Evolutionary conservation across 371 early-diverging fungal species (phyloP).

Genomic region (Amoeboaphelidium protococcarum): DNA sequence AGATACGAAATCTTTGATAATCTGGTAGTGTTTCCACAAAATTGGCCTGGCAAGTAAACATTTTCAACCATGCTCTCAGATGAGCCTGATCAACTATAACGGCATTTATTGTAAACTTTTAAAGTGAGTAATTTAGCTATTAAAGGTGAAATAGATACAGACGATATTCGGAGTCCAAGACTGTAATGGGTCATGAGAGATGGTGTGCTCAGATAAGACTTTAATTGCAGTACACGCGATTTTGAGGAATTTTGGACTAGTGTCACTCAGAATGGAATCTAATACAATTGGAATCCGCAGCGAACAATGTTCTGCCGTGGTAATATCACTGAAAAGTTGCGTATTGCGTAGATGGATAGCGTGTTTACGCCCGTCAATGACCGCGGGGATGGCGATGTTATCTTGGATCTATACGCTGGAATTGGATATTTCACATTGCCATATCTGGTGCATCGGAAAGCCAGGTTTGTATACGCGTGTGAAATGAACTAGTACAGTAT

Average conservation of each 20-base stretch:
- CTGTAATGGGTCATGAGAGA: too few species aligned
- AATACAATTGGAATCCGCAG: slow-evolving; percentile 15
- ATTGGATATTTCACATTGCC: slow-evolving; percentile 17
- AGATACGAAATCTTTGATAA: too few species aligned
- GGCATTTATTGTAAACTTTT: too few species aligned
- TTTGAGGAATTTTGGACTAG: slow-evolving; percentile 8
- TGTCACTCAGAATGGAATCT: slow-evolving; percentile 14
- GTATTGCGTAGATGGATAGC: slow-evolving; percentile 7
- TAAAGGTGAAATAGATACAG: too few species aligned
- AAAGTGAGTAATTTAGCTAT: too few species aligned
- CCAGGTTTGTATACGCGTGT: slow-evolving; percentile 14
- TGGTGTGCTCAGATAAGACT: too few species aligned
- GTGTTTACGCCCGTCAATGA: neutral
- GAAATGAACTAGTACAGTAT: slow-evolving; percentile 19
- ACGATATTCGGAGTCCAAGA: too few species aligned
- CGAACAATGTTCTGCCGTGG: slow-evolving; percentile 18
- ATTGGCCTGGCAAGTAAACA: too few species aligned
- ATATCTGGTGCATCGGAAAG: slow-evolving; percentile 12
- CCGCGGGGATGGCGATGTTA: slow-evolving; percentile 3
- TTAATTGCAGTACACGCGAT: too few species aligned
- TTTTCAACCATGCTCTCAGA: too few species aligned
- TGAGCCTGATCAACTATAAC: too few species aligned
- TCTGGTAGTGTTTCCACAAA: too few species aligned
- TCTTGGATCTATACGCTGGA: slow-evolving; percentile 17
- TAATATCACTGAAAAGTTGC: slow-evolving; percentile 16